These are phyloP conservation scores for Hortiboletus campestris DNA, from an alignment of 768 basidiomycete species.

Conservation along the genomic window DNA sequence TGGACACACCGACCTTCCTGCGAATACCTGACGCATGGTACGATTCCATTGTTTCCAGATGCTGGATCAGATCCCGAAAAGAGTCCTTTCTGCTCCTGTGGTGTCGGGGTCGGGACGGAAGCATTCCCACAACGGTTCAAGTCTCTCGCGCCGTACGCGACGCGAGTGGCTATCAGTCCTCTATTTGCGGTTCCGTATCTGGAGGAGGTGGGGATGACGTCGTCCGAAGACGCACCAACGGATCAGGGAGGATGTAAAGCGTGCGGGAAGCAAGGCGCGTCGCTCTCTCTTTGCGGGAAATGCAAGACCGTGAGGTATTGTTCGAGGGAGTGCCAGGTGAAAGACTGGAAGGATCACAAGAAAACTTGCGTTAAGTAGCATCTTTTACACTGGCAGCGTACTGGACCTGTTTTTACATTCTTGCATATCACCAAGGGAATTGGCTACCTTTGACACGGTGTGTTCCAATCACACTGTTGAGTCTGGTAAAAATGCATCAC, in stretches of 20 bases:
- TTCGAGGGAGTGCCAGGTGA: slow-evolving; percentile 43
- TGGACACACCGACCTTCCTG: slow-evolving; percentile 50
- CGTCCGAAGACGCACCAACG: not conserved
- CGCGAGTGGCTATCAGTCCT: slow-evolving; percentile 50
- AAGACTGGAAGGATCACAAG: slow-evolving; percentile 49
- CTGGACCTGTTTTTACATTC: not conserved
- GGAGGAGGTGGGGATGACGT: slow-evolving; percentile 34
- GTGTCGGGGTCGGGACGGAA: slow-evolving; percentile 46
- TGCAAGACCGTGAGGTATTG: slow-evolving; percentile 45
- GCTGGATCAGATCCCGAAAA: slow-evolving; percentile 31
- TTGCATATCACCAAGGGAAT: not conserved
- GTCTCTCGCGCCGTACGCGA: slow-evolving; percentile 41
- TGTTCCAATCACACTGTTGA: too few relatives aligned
- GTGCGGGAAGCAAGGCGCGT: slow-evolving; percentile 20
- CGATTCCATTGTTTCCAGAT: slow-evolving; percentile 39
- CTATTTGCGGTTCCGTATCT: slow-evolving; percentile 53
- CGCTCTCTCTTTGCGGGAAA: slow-evolving; percentile 32
- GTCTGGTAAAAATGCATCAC: too few relatives aligned
- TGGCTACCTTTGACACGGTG: too few relatives aligned
- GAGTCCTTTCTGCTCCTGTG: slow-evolving; percentile 53
- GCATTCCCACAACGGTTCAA: slow-evolving; percentile 39
- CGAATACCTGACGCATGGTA: slow-evolving; percentile 40
- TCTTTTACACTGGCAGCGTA: too few relatives aligned
- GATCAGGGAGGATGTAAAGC: slow-evolving; percentile 13
- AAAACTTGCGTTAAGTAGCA: slow-evolving; percentile 22